Evolutionary conservation across 1,284 basidiomycete species (phyloP).

Genomic region (Heliocybe sulcata): DNA sequence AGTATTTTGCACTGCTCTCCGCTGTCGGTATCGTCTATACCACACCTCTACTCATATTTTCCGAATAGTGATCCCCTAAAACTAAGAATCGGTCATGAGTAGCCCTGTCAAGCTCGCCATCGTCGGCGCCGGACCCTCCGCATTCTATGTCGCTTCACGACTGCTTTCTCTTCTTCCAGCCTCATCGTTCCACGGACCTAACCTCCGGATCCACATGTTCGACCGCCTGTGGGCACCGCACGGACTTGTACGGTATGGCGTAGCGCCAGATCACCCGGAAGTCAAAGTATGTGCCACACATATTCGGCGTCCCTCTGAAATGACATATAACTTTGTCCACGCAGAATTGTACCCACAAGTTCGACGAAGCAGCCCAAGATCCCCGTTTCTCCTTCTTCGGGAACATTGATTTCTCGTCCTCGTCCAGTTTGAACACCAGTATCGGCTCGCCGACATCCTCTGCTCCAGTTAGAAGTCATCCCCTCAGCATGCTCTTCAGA

Average conservation of each 20-base stretch:
- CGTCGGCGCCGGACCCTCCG: constrained; percentile 82
- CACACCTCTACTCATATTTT: too few species aligned
- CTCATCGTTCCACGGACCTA: constrained; percentile 11
- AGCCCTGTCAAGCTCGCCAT: constrained; percentile 55
- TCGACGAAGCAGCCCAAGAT: constrained; percentile 63
- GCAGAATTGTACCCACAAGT: constrained; percentile 96
- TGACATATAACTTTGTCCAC: background rate
- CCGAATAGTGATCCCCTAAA: too few species aligned
- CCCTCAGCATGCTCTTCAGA: constrained; percentile 47
- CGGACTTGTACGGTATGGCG: constrained; percentile 93
- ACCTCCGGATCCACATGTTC: constrained; percentile 78
- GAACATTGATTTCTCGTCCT: constrained; percentile 45
- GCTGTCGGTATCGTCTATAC: too few species aligned
- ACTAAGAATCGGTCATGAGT: background rate
- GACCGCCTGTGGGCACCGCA: constrained; percentile 94
- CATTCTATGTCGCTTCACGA: constrained; percentile 83
- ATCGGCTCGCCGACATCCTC: constrained; percentile 37
- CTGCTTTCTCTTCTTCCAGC: constrained; percentile 53
- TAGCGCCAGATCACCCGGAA: constrained; percentile 98
- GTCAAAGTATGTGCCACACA: constrained; percentile 72
- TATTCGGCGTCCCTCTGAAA: background rate
- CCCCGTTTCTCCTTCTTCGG: constrained; percentile 86
- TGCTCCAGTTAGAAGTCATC: constrained; percentile 40
- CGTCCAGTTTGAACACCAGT: constrained; percentile 23
- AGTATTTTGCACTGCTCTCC: too few species aligned